phyloP scores from a whole-genome alignment of 352 stramenopile species.

The Phytophthora agathidicida region DNA sequence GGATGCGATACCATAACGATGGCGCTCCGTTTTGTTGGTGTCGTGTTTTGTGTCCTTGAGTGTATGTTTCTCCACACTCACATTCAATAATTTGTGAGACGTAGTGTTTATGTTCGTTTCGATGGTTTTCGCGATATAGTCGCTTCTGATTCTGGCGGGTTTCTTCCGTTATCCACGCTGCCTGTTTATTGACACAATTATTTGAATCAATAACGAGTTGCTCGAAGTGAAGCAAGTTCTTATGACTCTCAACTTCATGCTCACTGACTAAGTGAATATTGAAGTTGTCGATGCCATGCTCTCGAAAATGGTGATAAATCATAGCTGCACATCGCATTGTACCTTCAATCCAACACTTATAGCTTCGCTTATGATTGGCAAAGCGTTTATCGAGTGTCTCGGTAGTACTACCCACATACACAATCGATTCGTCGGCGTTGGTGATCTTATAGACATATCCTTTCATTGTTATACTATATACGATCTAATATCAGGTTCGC shows the following conservation, averaged over 20 bases:
- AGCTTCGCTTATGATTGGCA: not conserved
- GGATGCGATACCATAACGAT: conserved; percentile 18
- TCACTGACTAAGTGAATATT: conserved; percentile 15
- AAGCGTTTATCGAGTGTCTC: not conserved
- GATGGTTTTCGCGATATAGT: not conserved
- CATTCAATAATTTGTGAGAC: conserved; percentile 7
- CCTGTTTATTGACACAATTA: conserved; percentile 17
- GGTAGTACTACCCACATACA: conserved; percentile 21
- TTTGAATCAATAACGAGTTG: conserved; percentile 21
- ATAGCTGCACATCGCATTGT: not conserved
- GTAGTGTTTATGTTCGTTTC: not conserved
- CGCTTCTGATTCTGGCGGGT: not conserved
- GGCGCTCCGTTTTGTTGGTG: conserved; percentile 17
- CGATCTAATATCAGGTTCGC: conserved; percentile 26
- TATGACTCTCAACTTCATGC: conserved; percentile 19
- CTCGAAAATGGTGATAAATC: conserved; percentile 15
- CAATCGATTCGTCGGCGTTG: conserved; percentile 17
- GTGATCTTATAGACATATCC: conserved; percentile 26
- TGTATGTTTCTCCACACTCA: conserved; percentile 27
- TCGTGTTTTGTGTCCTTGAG: conserved; percentile 15
- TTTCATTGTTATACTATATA: conserved; percentile 26
- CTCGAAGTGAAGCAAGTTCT: conserved; percentile 12
- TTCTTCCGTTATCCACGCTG: conserved; percentile 11
- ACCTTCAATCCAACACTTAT: conserved; percentile 4
- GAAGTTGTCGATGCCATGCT: conserved; percentile 15